Evolutionary conservation across 169 alveolate genomes (phyloP), one percentile per base, ranked within the genome.

Genomic region (Cryptosporidium tyzzeri): DNA sequence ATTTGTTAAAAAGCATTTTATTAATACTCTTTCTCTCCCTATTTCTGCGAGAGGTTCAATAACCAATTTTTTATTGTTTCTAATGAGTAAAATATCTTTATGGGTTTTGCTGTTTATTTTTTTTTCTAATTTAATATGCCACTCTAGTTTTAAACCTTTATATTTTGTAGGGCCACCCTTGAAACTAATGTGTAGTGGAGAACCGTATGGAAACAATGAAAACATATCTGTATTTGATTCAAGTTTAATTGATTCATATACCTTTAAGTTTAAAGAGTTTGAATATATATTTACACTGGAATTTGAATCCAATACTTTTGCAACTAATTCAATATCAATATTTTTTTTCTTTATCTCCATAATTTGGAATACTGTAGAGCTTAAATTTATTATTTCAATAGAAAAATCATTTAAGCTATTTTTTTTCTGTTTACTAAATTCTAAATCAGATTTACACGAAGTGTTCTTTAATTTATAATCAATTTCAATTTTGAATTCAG

Each of bases 21-120:
- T 73, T n/a, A 18, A 33, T 10, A 73, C 86, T 16, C 58, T 73
- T 45, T 44, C 73, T 21, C 29, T 41, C 23, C 89, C 89, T 18
- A 80, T 44, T 44, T 5, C 48, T 59, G 69, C 89, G 8, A 80
- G 51, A 37, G 89, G 89, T 21, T 80, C 89, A 9, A 80, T 39
- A 61, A 80, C 44, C 65, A 59, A 23, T 31, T 45, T 69, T 33
- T 8, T 21, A 8, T n/a, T 50, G 21, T 80, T 37, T 26, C 75
- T 61, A 39, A 80, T 65, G 12, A 65, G 48, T 39, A 80, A 44
- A 37, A 62, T 48, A 10, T 80, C 65, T 12, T 80, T 31, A 41
- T 67, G 31, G 9, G 6, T 1, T 0, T 31, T 41, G 2, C 31
- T 50, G 31, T 35, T 73, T 26, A 9, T 8, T 3, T 48, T 21